Percentiles rank a stretch among this genome's conserved stretches.
Evolutionary conservation across 306 rosid genomes (phyloP).

Genomic region (Acacia melanoxylon): DNA sequence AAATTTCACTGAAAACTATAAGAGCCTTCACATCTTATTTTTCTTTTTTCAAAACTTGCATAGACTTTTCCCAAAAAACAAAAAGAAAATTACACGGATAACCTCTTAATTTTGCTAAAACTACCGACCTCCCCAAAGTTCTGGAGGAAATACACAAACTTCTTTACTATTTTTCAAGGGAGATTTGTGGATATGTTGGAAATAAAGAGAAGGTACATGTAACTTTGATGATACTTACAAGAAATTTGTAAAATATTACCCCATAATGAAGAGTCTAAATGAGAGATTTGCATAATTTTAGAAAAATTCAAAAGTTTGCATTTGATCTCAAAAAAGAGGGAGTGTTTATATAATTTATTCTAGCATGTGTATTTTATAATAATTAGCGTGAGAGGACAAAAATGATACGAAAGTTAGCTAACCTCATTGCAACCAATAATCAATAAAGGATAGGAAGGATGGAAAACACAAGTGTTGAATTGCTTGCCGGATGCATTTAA

Average conservation of each 20-base stretch:
- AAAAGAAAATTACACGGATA: background rate
- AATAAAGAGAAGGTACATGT: background rate
- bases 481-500: conserved; percentile 46
- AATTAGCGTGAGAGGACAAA: conserved; percentile 5
- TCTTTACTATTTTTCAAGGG: background rate
- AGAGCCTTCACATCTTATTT: background rate
- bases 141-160: background rate
- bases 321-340: background rate
- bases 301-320: background rate
- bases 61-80: background rate
- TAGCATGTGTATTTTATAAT: background rate
- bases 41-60: background rate
- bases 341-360: too few species aligned
- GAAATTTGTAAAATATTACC: background rate
- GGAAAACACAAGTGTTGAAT: conserved; percentile 63
- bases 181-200: background rate
- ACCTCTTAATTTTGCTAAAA: background rate
- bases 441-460: conserved; percentile 59
- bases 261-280: background rate
- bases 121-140: background rate
- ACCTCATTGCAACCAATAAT: conserved; percentile 68
- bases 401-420: conserved; percentile 26
- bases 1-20: background rate
- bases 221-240: background rate
- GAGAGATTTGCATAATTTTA: background rate